phyloP scores from a whole-genome alignment of 2,329 filamentous ascomycete genomes.

The Beauveria medogensis region DNA sequence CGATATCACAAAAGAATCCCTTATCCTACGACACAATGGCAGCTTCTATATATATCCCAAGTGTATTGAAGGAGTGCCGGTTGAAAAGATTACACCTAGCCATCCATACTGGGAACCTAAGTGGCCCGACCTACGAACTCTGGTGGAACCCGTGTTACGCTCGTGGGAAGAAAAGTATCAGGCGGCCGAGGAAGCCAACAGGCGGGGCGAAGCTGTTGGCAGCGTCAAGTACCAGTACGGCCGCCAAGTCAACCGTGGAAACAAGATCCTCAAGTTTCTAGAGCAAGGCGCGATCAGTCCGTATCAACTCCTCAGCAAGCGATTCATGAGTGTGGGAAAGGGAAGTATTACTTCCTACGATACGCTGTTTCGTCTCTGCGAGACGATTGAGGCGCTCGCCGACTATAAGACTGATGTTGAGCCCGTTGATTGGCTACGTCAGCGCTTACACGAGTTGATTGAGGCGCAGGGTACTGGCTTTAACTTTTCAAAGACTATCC shows the following conservation, averaged over 20 bases:
- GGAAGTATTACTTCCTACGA: conserved; percentile 43
- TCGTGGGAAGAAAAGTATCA: conserved; percentile 42
- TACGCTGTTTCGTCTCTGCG: conserved; percentile 47
- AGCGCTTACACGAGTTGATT: conserved; percentile 45
- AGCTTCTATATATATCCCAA: conserved; percentile 40
- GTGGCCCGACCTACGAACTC: conserved; percentile 39
- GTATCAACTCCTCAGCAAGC: conserved; percentile 47
- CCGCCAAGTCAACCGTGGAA: conserved; percentile 48
- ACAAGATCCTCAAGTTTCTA: conserved; percentile 44
- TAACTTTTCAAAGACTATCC: conserved; percentile 41
- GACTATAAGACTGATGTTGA: conserved; percentile 45
- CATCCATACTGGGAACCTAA: conserved; percentile 48
- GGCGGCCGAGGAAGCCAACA: conserved; percentile 24
- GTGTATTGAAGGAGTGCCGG: conserved; percentile 5
- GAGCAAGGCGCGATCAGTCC: conserved; percentile 44
- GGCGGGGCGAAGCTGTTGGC: conserved; percentile 25
- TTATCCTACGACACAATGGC: conserved; percentile 42
- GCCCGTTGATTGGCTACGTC: conserved; percentile 49
- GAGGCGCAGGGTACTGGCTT: conserved; percentile 36
- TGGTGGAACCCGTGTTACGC: conserved; percentile 35
- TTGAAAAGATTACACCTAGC: conserved; percentile 3
- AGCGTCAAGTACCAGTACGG: conserved; percentile 45
- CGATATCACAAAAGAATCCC: conserved; percentile 38
- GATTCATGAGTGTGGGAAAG: conserved; percentile 35
- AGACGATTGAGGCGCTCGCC: conserved; percentile 44